phyloP scores from a whole-genome alignment of 768 basidiomycete genomes.

The Infundibulicybe gibba region DNA sequence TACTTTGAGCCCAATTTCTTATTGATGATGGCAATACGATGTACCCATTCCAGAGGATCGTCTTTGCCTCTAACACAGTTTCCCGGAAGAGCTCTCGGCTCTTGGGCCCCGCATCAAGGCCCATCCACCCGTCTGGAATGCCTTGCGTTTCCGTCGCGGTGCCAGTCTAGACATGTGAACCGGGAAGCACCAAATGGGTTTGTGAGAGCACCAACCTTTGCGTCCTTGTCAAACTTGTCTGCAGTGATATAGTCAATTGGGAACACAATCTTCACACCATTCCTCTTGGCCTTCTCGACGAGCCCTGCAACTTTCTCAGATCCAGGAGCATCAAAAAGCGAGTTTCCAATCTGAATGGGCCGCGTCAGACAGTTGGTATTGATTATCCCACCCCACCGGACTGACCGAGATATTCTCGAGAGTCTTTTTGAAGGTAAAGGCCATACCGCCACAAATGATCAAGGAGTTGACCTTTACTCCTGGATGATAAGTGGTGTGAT shows the following conservation, averaged over 20 bases:
- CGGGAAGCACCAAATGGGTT: slow-evolving; percentile 1
- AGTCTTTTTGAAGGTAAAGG: slow-evolving; percentile 98
- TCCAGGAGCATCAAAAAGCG: slow-evolving; percentile 89
- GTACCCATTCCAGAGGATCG: slow-evolving; percentile 95
- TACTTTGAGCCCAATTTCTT: neutral
- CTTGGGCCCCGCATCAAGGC: slow-evolving; percentile 88
- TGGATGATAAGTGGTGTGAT: neutral
- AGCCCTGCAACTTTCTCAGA: slow-evolving; percentile 80
- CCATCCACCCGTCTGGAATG: slow-evolving; percentile 93
- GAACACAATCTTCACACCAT: slow-evolving; percentile 92
- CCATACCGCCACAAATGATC: slow-evolving; percentile 98
- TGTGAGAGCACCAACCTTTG: slow-evolving; percentile 47
- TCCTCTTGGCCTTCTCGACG: slow-evolving; percentile 88
- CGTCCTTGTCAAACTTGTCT: slow-evolving; percentile 94
- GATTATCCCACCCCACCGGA: neutral
- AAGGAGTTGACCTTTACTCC: slow-evolving; percentile 77
- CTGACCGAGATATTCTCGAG: slow-evolving; percentile 72
- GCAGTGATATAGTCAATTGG: slow-evolving; percentile 93
- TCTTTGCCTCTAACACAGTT: slow-evolving; percentile 86
- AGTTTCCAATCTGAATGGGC: slow-evolving; percentile 77
- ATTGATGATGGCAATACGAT: slow-evolving; percentile 10
- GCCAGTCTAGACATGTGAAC: slow-evolving; percentile 47
- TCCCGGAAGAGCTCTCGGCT: slow-evolving; percentile 75
- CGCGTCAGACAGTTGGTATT: slow-evolving; percentile 8
- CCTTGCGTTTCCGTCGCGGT: slow-evolving; percentile 78